Conservation (phyloP, 805 yeast genomes). For the Pichia kluyveri region DNA sequence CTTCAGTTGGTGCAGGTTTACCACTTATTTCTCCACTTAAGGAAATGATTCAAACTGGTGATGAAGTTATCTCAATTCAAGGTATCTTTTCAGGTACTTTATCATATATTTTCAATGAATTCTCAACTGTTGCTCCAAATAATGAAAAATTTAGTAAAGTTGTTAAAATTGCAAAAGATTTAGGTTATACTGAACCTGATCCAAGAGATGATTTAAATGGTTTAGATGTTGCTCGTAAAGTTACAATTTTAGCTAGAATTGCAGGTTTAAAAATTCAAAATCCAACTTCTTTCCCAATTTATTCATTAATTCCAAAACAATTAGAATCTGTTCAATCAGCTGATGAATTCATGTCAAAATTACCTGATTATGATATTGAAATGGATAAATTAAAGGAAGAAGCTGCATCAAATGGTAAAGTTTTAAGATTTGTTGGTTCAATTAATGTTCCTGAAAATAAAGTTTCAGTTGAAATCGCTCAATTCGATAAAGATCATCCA, state of each 20-base stretch:
- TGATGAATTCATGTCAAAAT: slow-evolving; percentile 67
- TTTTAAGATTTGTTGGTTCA: slow-evolving; percentile 86
- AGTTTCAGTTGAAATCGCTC: slow-evolving; percentile 81
- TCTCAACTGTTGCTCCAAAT: slow-evolving; percentile 57
- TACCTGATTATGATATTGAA: slow-evolving; percentile 78
- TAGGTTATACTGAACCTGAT: slow-evolving; percentile 98
- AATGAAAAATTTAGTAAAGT: slow-evolving; percentile 79
- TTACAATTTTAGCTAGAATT: slow-evolving; percentile 89
- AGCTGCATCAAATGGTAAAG: slow-evolving; percentile 67
- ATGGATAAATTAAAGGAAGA: slow-evolving; percentile 67
- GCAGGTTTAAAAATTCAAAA: slow-evolving; percentile 79
- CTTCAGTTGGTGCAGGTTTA: slow-evolving; percentile 97
- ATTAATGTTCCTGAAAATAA: slow-evolving; percentile 65
- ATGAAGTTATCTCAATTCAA: slow-evolving; percentile 81
- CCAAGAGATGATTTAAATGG: slow-evolving; percentile 99
- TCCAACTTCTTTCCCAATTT: slow-evolving; percentile 89
- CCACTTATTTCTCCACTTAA: slow-evolving; percentile 86
- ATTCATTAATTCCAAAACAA: slow-evolving; percentile 82
- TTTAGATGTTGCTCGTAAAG: slow-evolving; percentile 96
- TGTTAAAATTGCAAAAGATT: slow-evolving; percentile 75
- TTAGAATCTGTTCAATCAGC: slow-evolving; percentile 67
- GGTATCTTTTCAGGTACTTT: slow-evolving; percentile 96
- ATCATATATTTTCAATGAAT: slow-evolving; percentile 91
- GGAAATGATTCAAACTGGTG: slow-evolving; percentile 89
- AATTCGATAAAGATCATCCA: slow-evolving; percentile 84